Base-by-base conservation (phyloP, 768 basidiomycete genomes). In the Termitomyces sp. region DNA sequence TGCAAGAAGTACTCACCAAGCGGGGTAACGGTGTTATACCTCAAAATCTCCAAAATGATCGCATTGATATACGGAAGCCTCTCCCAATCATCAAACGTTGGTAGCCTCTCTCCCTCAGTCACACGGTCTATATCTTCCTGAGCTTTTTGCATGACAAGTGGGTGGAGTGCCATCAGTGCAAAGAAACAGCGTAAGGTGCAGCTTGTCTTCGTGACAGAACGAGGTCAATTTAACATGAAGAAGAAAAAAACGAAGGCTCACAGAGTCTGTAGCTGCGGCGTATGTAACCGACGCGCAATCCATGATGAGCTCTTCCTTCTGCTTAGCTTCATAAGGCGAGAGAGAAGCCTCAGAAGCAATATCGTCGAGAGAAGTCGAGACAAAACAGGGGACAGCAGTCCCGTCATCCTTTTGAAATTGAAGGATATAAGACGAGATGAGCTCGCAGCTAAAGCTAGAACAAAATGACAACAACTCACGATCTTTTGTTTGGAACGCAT, bases 21-120 rank as follows among this genome's bases (percentile, higher is more conserved):
- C 11, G 69, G 69, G 7, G 67, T 65, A 38, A 66, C 66, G 11
- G 58, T 60, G 48, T 59, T 67, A 60, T 64, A 68, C 56, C 67
- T 62, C 57, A 67, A 54, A 42, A 59, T 56, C 50, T 70, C 69
- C 37, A 60, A 60, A 38, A 62, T 64, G 32, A 68, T 48, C 3
- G 61, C 58, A 35, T 68, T 57, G 62, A 65, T 57, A 34, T 61
- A 63, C 0, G 62, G 62, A 42, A 63, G 62, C 32, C 43, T 40
- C 23, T 61, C 60, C 57, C 57, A 61, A 52, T 63, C 62, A 41
- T 61, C 62, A 49, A 63, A 61, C 5, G 60, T 61, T n/a, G 62
- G 62, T 42, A 63, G 23, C 27, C 62, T 58, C 31, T 61, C 62
- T 19, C 56, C 45, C 21, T 50, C 59, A 19, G 60, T 61, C 38